Base-by-base conservation (phyloP, 192 early-diverging fungal species). In the Paraglomus occultum region DNA sequence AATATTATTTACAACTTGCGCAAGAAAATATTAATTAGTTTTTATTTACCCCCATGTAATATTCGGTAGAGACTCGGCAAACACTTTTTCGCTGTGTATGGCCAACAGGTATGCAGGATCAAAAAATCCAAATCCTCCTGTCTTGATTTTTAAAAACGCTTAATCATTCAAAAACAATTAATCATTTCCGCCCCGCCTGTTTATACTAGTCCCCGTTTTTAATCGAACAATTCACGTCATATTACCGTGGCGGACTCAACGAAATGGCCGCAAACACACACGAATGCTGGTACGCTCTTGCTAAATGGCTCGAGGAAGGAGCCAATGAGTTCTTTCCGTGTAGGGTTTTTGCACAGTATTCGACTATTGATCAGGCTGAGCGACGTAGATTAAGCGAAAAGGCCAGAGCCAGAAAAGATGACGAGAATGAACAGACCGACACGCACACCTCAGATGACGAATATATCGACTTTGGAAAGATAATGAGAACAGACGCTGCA, bases 181-280 rank as follows among this genome's bases (percentile, higher is more conserved):
- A 60, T 2, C 67, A 71, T 0, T 57, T 85, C 63, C 80, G 75
- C 18, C 72, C 73, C 1, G 75, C 71, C 17, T 84, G 76, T 64
- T 80, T 74, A 44, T 57, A 68, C 4, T 65, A 83, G 79, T 82
- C 88, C 8, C 92, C 92, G 0, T 92, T 92, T 72, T 74, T 95
- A 61, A 82, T 85, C 1, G 91, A 93, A 70, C 77, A 90, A 12
- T 71, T 91, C 40, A 81, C 88, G 50, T 73, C 81, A 18, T 94
- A 95, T 53, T 83, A 86, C 68, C 76, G 83, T 50, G 92, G 94
- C 18, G 94, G 85, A 14, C 40, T 89, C 2, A 74, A 89, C 17
- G 85, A 87, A 44, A 85, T 90, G 85, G 71, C 82, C 14, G 81
- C 76, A 14, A 77, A 82, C 71, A 83, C 84, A 11, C 59, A 79